phyloP scores from a whole-genome alignment of 1,139 yeast genomes.

The Fermentozyma sake region DNA sequence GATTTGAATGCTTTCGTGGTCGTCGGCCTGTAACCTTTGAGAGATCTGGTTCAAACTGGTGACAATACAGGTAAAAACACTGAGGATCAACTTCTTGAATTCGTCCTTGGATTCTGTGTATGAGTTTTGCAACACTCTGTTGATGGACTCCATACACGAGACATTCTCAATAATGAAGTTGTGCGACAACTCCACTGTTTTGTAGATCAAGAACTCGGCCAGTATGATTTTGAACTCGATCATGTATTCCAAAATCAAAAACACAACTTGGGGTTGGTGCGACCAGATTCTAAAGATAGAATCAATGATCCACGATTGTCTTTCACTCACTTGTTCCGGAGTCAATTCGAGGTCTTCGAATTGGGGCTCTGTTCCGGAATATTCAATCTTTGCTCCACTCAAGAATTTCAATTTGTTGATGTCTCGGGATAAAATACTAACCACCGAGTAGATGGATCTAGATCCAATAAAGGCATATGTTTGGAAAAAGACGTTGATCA shows the following conservation, averaged over 20 bases:
- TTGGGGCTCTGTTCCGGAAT: constrained; percentile 27
- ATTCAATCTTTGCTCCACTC: constrained; percentile 30
- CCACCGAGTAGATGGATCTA: constrained; percentile 84
- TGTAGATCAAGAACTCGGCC: constrained; percentile 38
- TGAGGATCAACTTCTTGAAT: constrained; percentile 24
- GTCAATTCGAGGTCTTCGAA: constrained; percentile 39
- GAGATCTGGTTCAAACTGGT: constrained; percentile 31
- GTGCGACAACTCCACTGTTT: constrained; percentile 33
- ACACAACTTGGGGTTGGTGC: constrained; percentile 77
- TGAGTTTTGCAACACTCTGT: constrained; percentile 27
- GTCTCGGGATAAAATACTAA: constrained; percentile 60
- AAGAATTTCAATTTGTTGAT: constrained; percentile 45
- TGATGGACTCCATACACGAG: constrained; percentile 44
- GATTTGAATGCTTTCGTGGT: constrained; percentile 20
- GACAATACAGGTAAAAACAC: constrained; percentile 33
- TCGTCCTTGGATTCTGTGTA: constrained; percentile 7
- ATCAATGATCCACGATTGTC: constrained; percentile 50
- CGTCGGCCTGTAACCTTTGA: constrained; percentile 20
- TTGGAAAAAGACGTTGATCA: constrained; percentile 62
- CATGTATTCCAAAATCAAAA: constrained; percentile 62
- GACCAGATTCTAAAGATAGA: constrained; percentile 75
- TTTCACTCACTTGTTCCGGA: constrained; percentile 23
- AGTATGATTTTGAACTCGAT: constrained; percentile 47
- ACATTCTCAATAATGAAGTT: constrained; percentile 40
- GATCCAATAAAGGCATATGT: constrained; percentile 80